Evolutionary conservation across 2,329 filamentous ascomycete genomes (phyloP), one percentile per base, ranked within the genome.

Genomic region (Nothophoma quercina): DNA sequence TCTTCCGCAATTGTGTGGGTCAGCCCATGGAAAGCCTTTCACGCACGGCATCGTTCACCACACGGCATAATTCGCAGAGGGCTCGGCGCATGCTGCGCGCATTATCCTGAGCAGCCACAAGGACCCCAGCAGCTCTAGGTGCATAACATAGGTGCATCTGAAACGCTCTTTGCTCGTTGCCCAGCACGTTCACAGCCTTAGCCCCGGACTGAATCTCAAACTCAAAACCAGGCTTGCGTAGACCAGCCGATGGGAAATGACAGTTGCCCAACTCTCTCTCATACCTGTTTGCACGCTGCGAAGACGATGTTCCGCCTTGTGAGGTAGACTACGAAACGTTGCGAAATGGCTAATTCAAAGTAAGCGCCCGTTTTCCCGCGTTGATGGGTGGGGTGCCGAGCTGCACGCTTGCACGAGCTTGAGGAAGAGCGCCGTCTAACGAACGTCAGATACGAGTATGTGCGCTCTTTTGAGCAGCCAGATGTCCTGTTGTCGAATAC

Each of bases 401-500:
- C 18, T 40, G 34, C 28, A 51, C 22, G 30, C 32, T 32, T 46
- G 36, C 32, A 35, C 25, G 42, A 46, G 29, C 35, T 41, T 30
- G 34, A 29, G 4, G n/a, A 10, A 22, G 22, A 48, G 32, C 49
- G 15, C 51, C 16, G n/a, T 44, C 63, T 65, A 45, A 63, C 63
- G 16, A 21, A 45, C 30, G 41, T 40, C 65, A 96, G 91, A 76
- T 98, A 92, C 72, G 93, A 96, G 78, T 99, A 99, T 75, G 93
- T 98, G 59, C 91, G 90, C 72, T 77, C 80, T 39, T 98, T 98
- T 69, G 95, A 99, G 81, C 89, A 89, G 69, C 79, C 87, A 6
- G 92, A 97, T 70, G 77, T 77, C 38, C 79, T 99, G 32, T 82
- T 98, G 18, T 91, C 88, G 46, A 96, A 96, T 70, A 98, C 93